These are phyloP conservation scores for Coemansia sp. DNA, from an alignment of 192 early-diverging fungal species.

Conservation along the genomic window DNA sequence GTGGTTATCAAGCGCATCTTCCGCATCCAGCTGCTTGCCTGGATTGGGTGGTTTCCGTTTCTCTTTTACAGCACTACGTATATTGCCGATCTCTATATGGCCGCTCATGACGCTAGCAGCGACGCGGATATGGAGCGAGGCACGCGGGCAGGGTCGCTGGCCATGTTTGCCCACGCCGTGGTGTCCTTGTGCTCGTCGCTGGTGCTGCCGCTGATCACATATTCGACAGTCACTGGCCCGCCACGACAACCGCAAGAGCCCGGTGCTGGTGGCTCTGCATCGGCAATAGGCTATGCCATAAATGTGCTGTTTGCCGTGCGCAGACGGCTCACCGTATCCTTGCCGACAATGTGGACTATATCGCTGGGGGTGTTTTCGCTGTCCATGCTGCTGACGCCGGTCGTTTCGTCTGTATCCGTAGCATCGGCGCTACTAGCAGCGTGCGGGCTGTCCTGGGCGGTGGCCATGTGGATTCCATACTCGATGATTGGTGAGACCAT, in stretches of 20 bases:
- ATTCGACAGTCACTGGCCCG: constrained; percentile 17
- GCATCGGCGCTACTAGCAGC: constrained; percentile 71
- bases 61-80: constrained; percentile 79
- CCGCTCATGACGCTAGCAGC: constrained; percentile 15
- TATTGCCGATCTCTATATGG: constrained; percentile 40
- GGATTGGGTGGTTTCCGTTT: constrained; percentile 97
- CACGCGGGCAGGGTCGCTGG: constrained; percentile 81
- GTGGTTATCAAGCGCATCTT: constrained; percentile 70
- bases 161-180: constrained; percentile 75
- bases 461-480: constrained; percentile 93
- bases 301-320: constrained; percentile 10
- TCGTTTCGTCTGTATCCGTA: constrained; percentile 53
- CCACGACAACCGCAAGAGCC: background rate
- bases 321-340: constrained; percentile 17
- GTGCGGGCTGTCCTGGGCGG: constrained; percentile 82
- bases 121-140: constrained; percentile 52
- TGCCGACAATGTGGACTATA: constrained; percentile 67
- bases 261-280: background rate
- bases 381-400: constrained; percentile 67
- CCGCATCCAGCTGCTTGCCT: constrained; percentile 89
- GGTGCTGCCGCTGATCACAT: constrained; percentile 41
- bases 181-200: constrained; percentile 59
- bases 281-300: background rate
- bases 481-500: constrained; percentile 74
- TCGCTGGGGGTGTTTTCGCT: constrained; percentile 66